phyloP scores from a whole-genome alignment of 768 basidiomycete species.

The Lactifluus volemus region DNA sequence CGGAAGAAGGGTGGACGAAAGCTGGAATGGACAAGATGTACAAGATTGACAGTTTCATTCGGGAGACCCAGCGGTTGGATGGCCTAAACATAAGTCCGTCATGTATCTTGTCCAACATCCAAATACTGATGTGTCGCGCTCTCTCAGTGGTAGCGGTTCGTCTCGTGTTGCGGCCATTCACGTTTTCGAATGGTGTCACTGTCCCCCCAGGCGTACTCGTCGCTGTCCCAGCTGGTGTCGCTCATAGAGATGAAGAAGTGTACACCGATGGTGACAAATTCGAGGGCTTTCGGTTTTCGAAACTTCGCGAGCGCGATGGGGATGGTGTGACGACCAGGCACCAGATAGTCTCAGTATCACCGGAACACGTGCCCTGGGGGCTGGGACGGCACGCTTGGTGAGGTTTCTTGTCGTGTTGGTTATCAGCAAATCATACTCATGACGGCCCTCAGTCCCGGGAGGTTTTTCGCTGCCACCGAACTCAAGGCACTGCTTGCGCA shows the following conservation, averaged over 20 bases:
- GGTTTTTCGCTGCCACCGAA: slow-evolving; percentile 23
- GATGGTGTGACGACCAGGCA: not conserved
- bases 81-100: not conserved
- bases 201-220: slow-evolving; percentile 34
- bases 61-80: slow-evolving; percentile 25
- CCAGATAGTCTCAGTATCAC: slow-evolving; percentile 10
- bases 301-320: not conserved
- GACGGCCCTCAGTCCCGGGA: slow-evolving; percentile 19
- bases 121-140: not conserved
- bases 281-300: slow-evolving; percentile 26
- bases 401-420: not conserved
- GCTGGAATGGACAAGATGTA: slow-evolving; percentile 20
- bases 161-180: slow-evolving; percentile 31
- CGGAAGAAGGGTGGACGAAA: slow-evolving; percentile 3
- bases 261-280: slow-evolving; percentile 33
- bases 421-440: not conserved
- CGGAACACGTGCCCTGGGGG: slow-evolving; percentile 22
- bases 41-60: slow-evolving; percentile 30
- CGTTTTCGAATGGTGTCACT: slow-evolving; percentile 36
- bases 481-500: slow-evolving; percentile 23
- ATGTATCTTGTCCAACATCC: no score
- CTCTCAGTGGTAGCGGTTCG: slow-evolving; percentile 25
- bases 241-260: slow-evolving; percentile 26
- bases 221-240: slow-evolving; percentile 23
- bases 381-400: slow-evolving; percentile 25